Conservation (phyloP, 2,329 filamentous ascomycete genomes). For the Pseudogymnoascus sp. region DNA sequence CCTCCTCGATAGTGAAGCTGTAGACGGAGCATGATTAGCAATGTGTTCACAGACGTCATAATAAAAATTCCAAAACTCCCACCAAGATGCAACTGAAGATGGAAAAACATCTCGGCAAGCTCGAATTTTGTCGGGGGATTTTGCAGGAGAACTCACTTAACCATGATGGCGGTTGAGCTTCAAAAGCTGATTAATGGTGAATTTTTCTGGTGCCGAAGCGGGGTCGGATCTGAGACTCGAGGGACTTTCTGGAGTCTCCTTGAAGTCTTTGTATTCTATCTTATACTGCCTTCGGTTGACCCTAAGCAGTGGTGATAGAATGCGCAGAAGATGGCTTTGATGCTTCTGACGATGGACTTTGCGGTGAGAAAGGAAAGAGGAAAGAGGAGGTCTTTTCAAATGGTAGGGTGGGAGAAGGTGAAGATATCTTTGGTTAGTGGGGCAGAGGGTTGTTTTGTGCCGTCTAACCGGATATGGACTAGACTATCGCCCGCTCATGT, state of each 20-base stretch:
- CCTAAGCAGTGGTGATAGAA: conserved; percentile 23
- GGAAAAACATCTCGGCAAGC: neutral
- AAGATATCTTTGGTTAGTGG: conserved; percentile 10
- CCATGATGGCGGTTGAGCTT: conserved; percentile 89
- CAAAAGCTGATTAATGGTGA: conserved; percentile 28
- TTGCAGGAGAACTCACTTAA: conserved; percentile 70
- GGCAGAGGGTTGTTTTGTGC: conserved; percentile 10
- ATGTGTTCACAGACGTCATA: conserved; percentile 5
- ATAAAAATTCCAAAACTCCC: neutral
- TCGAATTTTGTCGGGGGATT: conserved; percentile 6
- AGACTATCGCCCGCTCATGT: conserved; percentile 6
- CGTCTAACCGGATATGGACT: neutral
- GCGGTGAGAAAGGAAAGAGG: conserved; percentile 17
- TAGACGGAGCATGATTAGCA: conserved; percentile 41
- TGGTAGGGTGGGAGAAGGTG: conserved; percentile 9
- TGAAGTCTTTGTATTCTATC: conserved; percentile 19
- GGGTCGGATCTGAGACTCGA: conserved; percentile 18
- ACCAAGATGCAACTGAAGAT: neutral
- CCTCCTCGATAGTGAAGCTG: conserved; percentile 98
- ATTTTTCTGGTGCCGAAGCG: conserved; percentile 22
- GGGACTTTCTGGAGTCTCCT: conserved; percentile 19
- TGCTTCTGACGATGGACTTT: conserved; percentile 10
- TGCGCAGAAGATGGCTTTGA: conserved; percentile 21
- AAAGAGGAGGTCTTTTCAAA: conserved; percentile 13
- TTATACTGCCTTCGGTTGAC: conserved; percentile 21